Percentiles rank a stretch among this genome's conserved stretches.
These are phyloP conservation scores for Pisolithus sp. DNA, from an alignment of 768 basidiomycete species.

Conservation along the genomic window DNA sequence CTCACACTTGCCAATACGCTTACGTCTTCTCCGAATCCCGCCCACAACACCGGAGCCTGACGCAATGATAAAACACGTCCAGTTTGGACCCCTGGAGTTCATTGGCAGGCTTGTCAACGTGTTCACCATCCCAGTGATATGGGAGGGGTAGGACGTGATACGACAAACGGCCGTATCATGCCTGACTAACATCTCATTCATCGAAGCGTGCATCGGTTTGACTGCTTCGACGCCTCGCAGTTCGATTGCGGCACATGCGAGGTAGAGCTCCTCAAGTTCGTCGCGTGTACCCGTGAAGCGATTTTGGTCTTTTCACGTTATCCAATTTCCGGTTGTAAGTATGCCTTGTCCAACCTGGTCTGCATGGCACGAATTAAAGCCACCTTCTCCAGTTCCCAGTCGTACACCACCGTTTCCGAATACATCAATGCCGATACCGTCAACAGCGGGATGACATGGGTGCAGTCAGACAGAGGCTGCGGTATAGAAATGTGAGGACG, in stretches of 20 bases:
- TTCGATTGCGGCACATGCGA: conserved; percentile 31
- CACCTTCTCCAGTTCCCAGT: conserved; percentile 47
- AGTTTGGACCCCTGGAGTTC: no score
- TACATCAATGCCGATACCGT: conserved; percentile 70
- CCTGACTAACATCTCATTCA: not conserved
- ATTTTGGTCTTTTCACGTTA: conserved; percentile 58
- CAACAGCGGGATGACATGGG: conserved; percentile 69
- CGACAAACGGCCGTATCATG: no score
- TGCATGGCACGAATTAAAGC: conserved; percentile 17
- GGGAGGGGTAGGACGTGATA: no score
- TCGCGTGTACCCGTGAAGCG: conserved; percentile 74
- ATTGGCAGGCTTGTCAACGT: no score
- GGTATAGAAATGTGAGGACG: conserved; percentile 67
- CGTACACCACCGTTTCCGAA: conserved; percentile 88
- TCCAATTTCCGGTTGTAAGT: conserved; percentile 31
- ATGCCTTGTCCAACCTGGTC: no score
- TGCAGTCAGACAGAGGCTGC: conserved; percentile 39
- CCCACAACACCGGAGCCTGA: no score
- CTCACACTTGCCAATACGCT: no score
- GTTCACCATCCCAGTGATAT: no score
- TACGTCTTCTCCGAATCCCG: no score
- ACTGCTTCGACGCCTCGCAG: not conserved
- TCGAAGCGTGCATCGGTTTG: not conserved
- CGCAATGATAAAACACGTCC: no score
- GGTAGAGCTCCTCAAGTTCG: conserved; percentile 85